Evolutionary conservation across 192 early-diverging fungal genomes (phyloP), one percentile per base, ranked within the genome.

Genomic region (Coemansia sp.): DNA sequence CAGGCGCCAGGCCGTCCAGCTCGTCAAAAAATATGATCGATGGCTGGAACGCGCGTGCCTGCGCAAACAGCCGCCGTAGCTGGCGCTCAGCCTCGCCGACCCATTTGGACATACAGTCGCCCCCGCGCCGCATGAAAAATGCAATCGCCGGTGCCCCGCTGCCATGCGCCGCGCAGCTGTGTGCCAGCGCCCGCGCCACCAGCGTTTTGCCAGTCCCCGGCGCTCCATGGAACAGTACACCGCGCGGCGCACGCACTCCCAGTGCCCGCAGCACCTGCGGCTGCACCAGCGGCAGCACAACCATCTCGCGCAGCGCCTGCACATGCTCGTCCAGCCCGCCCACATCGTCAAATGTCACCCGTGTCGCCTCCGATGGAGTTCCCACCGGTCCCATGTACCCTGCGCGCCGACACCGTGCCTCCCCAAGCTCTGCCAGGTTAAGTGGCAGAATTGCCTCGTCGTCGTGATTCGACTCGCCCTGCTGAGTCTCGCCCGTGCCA

Each of bases 11-110:
- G 6, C 95, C 94, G 62, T 98, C 97, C 56, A 98, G 97, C 82
- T 98, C 97, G 74, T 98, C 96, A 80, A 98, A 98, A 71, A 98
- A 98, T 4, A 98, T 85, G 47, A 98, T 98, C 4, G 93, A 92
- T 5, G 97, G 97, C 1, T 92, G 87, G 4, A 94, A 94, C 5
- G 90, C 90, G 12, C 97, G 74, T 23, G 97, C 97, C 78, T 95
- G 95, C 47, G 87, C 81, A 65, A 98, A 98, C 26, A 98, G 86
- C 64, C 92, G 88, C 7, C 88, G 86, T 3, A 98, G 90, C 14
- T 93, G 93, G 76, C 93, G 94, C 76, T 98, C 97, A 6, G 92
- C 94, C 63, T 98, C 97, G 27, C 97, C 97, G 3, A 98, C 97
- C 92, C 94, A 98, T 70, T 97, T 98, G 78, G 93, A 96, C 71